Evolutionary conservation across 2,329 filamentous ascomycete genomes (phyloP).

Genomic region (Huntiella savannae): DNA sequence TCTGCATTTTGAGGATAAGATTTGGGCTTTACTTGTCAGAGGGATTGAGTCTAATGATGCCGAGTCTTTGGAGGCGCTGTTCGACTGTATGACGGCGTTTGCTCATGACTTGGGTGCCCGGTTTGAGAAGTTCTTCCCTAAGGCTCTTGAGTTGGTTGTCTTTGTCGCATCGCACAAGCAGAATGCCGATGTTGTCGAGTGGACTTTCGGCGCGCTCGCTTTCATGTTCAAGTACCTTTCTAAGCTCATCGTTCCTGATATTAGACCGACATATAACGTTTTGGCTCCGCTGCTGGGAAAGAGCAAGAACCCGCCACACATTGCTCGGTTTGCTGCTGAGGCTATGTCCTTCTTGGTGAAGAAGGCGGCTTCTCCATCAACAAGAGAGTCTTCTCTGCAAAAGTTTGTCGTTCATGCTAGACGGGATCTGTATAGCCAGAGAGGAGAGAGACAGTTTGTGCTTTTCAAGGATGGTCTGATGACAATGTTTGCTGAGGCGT

Average conservation of each 20-base stretch:
- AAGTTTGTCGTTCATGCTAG: conserved; percentile 55
- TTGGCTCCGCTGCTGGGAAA: conserved; percentile 73
- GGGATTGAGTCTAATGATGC: conserved; percentile 64
- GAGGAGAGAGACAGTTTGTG: conserved; percentile 36
- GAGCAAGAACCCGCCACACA: conserved; percentile 62
- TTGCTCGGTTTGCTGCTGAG: conserved; percentile 83
- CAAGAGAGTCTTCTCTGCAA: conserved; percentile 53
- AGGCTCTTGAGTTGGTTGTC: conserved; percentile 55
- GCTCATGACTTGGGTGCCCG: conserved; percentile 77
- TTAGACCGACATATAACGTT: conserved; percentile 67
- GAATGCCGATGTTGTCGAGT: conserved; percentile 82
- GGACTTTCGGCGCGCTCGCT: conserved; percentile 84
- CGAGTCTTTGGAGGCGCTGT: conserved; percentile 64
- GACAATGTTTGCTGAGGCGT: conserved; percentile 75
- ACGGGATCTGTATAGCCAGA: conserved; percentile 40
- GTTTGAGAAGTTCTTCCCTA: conserved; percentile 77
- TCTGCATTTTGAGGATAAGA: conserved; percentile 70
- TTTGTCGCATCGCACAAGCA: conserved; percentile 59
- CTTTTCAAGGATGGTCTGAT: conserved; percentile 77
- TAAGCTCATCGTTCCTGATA: conserved; percentile 63
- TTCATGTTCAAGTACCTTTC: conserved; percentile 97
- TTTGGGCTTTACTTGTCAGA: conserved; percentile 57
- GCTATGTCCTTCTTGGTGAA: conserved; percentile 84
- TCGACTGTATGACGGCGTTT: conserved; percentile 79
- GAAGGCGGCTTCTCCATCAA: conserved; percentile 63